Conservation (phyloP, 345 rosid species). For the Turnera subulata region DNA sequence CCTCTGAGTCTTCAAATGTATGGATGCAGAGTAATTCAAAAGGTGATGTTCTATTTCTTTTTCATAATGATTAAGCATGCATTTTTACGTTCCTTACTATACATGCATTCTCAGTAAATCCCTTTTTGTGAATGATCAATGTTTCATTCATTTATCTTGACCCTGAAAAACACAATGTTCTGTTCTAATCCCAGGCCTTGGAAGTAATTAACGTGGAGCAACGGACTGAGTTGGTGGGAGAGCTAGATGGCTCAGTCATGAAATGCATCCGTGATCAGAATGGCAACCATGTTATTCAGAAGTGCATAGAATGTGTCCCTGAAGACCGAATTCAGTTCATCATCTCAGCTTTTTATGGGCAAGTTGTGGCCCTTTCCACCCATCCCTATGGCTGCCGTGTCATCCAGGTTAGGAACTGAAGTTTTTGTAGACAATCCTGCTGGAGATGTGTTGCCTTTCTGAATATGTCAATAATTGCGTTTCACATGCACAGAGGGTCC, state of each 20-base stretch:
- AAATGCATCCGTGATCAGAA: conserved; percentile 97
- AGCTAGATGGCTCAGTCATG: conserved; percentile 84
- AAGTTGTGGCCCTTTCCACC: conserved; percentile 79
- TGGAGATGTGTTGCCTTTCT: conserved; percentile 7
- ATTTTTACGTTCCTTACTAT: background rate
- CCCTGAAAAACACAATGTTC: conserved; percentile 12
- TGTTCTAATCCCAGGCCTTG: conserved; percentile 54
- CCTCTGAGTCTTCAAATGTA: conserved; percentile 95
- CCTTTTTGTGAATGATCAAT: background rate
- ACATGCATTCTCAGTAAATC: background rate
- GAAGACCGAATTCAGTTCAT: conserved; percentile 76
- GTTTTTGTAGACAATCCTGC: conserved; percentile 1
- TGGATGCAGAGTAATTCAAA: conserved; percentile 98
- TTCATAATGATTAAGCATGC: background rate
- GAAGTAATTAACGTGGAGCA: conserved; percentile 81
- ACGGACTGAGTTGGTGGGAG: conserved; percentile 68
- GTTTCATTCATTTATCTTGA: conserved; percentile 3
- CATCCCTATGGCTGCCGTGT: conserved; percentile 99
- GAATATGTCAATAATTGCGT: conserved; percentile 7
- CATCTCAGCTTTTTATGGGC: conserved; percentile 78
- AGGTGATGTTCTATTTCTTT: conserved; percentile 43
- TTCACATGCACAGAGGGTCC: conserved; percentile 60
- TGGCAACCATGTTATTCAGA: conserved; percentile 98
- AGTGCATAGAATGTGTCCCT: conserved; percentile 89
- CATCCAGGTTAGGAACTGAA: conserved; percentile 57